Evolutionary conservation across 176 grass and related monocot genomes (phyloP), one percentile per base, ranked within the genome.

Genomic region (Hyparrhenia diplandra): DNA sequence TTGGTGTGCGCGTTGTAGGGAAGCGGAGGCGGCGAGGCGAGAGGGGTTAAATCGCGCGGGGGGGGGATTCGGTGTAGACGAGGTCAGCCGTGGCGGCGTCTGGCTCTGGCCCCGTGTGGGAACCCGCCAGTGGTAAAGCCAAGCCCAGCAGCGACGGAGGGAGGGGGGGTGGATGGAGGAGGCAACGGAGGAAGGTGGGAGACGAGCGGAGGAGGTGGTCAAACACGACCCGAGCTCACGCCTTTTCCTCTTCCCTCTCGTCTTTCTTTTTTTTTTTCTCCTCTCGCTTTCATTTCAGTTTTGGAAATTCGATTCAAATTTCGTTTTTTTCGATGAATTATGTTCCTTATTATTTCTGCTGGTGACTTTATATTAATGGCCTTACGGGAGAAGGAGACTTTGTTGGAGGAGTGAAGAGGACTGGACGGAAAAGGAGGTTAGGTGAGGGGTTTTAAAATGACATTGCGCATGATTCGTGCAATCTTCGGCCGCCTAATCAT

Each of bases 51-150:
- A 87, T 84, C 14, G 72, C 21, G 30, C 2, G n/a, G n/a, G n/a
- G 45, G 28, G 30, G 34, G 78, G 66, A 71, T 87, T 84, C 37
- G 81, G 85, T 87, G 76, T 57, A 71, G 79, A 90, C 60, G 74
- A 40, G 40, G 79, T 90, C 83, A 86, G 79, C 60, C 18, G 67
- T 90, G 88, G 83, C 79, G 88, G 79, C 88, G 76, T 74, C n/a
- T n/a, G n/a, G n/a, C n/a, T n/a, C n/a, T n/a, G n/a, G n/a, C 51
- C 67, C 39, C 73, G 29, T 62, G 85, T 91, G 76, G 76, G 85
- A 84, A 81, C 86, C 67, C 80, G 76, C 80, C 80, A 75, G 55
- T 77, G 81, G 61, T 13, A 65, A 71, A 85, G 46, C 69, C 83
- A 82, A 81, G 67, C 24, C 66, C 58, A 86, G 57, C 66, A 85